phyloP scores from a whole-genome alignment of 305 asterid species.

The Ajuga reptans region DNA sequence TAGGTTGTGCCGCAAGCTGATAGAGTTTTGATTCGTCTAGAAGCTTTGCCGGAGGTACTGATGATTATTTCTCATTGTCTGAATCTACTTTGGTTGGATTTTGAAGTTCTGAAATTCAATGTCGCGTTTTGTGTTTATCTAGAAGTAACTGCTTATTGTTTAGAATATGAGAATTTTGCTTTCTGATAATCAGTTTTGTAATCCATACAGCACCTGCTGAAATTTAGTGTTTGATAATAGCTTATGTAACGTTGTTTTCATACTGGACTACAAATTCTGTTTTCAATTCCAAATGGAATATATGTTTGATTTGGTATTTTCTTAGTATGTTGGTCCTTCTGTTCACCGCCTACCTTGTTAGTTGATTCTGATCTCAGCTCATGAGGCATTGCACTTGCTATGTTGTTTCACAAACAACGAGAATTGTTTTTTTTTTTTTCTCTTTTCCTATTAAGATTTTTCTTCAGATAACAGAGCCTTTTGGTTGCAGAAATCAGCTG shows the following conservation, averaged over 20 bases:
- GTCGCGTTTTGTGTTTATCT: neutral
- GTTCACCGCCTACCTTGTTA: too few relatives aligned
- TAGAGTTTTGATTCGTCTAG: constrained; percentile 72
- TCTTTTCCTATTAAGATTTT: neutral
- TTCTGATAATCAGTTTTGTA: neutral
- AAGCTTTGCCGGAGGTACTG: constrained; percentile 63
- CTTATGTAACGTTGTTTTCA: neutral
- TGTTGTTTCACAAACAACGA: too few relatives aligned
- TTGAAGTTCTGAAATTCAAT: neutral
- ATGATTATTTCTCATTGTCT: neutral
- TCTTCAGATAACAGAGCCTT: constrained; percentile 5
- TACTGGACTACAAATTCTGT: too few relatives aligned
- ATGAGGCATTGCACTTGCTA: too few relatives aligned
- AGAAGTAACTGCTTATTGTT: neutral
- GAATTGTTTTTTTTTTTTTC: neutral
- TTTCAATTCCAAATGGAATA: too few relatives aligned
- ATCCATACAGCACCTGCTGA: neutral
- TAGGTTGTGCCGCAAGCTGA: constrained; percentile 93
- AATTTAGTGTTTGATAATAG: neutral
- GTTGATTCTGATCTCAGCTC: too few relatives aligned
- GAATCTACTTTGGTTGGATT: neutral
- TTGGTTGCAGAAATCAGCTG: constrained; percentile 70
- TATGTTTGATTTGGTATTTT: too few relatives aligned
- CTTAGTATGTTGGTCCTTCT: too few relatives aligned
- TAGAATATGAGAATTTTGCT: neutral